Base-by-base conservation (phyloP, 345 rosid species). In the Gossypium bickii region DNA sequence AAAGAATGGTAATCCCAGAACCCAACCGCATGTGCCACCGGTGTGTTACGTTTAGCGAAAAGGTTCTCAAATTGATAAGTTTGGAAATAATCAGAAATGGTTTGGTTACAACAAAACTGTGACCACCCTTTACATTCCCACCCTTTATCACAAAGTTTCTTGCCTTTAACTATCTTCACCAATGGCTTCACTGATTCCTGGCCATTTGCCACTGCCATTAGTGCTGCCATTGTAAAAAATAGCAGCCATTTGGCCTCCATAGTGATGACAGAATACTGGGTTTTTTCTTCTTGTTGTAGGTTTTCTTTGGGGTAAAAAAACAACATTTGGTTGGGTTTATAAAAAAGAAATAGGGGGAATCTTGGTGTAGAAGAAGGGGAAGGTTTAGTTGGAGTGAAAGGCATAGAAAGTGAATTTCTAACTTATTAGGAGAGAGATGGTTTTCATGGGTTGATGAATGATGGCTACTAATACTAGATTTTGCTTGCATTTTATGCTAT, bases 1-100 rank as follows among this genome's bases (percentile, higher is more conserved):
- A 91, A 91, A n/a, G 93, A 91, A 71, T 80, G 90, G 72, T 85
- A 89, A 73, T 89, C 97, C 97, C 90, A 89, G 79, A 91, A 91
- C 18, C 92, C 97, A 4, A 55, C 83, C 7, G 97, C 97, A 44
- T 89, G 93, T 76, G 97, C 97, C 81, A 91, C 91, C 1, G 90
- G 97, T 0, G 90, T 80, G 77, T 91, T 91, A 43, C 93, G 81
- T 62, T 91, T 91, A 6, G 91, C 75, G 71, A 89, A 88, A 18
- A 91, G 83, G 75, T 86, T 83, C 89, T 91, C 97, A 64, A 91
- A 91, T 52, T 89, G 97, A 51, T 91, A 91, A 0, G 93, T 80
- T 49, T 89, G 86, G 77, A 88, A 91, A 75, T 72, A 82, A 78
- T 89, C 92, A 12, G 92, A 87, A 61, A 91, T 84, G 27, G 93